phyloP scores from a whole-genome alignment of 305 asterid genomes.

The Solanum aculeatissimum region DNA sequence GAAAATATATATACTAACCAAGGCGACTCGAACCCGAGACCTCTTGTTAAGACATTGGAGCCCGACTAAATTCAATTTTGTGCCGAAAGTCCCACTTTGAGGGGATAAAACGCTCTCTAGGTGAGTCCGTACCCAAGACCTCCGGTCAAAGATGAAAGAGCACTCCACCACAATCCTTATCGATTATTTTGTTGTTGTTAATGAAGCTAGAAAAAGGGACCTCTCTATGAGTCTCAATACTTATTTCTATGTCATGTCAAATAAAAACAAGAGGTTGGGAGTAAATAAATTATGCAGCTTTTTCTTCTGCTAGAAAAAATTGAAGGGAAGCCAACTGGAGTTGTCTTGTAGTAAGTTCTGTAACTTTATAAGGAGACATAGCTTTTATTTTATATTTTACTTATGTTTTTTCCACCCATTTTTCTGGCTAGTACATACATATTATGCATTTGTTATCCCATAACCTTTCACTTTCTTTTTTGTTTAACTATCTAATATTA shows the following conservation, averaged over 20 bases:
- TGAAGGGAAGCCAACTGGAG: slow-evolving; percentile 15
- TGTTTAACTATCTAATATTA: neutral
- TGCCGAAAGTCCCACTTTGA: too few relatives aligned
- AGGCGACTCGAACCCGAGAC: too few relatives aligned
- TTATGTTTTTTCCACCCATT: neutral
- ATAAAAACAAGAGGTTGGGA: slow-evolving; percentile 15
- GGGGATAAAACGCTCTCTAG: too few relatives aligned
- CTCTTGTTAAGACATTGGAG: too few relatives aligned
- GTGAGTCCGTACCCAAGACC: too few relatives aligned
- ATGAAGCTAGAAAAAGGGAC: neutral
- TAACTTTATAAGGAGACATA: neutral
- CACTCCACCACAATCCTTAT: too few relatives aligned
- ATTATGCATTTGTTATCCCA: neutral
- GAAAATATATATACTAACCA: neutral
- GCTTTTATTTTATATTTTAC: neutral
- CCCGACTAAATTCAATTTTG: too few relatives aligned
- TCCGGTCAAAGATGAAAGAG: too few relatives aligned
- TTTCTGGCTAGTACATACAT: neutral
- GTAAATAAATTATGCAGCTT: slow-evolving; percentile 11
- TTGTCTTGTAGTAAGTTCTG: slow-evolving; percentile 5
- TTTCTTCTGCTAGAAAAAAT: slow-evolving; percentile 2
- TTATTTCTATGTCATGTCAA: slow-evolving; percentile 18
- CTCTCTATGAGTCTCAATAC: slow-evolving; percentile 2
- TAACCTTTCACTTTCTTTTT: neutral
- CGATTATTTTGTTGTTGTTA: neutral